These are phyloP conservation scores for Suillus luteus DNA, from an alignment of 768 basidiomycete species.

Conservation along the genomic window DNA sequence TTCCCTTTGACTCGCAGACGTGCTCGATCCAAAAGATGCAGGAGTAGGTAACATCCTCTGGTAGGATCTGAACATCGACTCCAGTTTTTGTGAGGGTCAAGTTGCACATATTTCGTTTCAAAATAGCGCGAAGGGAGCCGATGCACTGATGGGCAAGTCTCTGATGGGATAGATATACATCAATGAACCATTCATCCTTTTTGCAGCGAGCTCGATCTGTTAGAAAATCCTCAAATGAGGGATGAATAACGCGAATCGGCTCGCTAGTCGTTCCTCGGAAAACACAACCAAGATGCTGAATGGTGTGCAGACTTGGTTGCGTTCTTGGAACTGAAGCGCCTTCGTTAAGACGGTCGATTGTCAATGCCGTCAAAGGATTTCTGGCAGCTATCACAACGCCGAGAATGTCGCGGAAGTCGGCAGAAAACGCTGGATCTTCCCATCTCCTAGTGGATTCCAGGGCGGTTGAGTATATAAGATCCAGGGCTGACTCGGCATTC, in stretches of 20 bases:
- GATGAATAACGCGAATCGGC: conserved; percentile 35
- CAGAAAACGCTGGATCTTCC: conserved; percentile 30
- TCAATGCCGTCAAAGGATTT: conserved; percentile 27
- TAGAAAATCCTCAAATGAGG: conserved; percentile 38
- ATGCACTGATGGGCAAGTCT: conserved; percentile 30
- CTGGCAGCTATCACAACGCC: conserved; percentile 32
- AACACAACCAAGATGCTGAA: conserved; percentile 28
- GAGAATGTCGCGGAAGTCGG: conserved; percentile 35
- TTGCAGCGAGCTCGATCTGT: conserved; percentile 32
- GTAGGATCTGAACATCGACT: conserved; percentile 20
- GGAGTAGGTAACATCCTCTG: conserved; percentile 30
- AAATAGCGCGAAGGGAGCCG: conserved; percentile 13
- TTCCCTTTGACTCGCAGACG: conserved; percentile 18
- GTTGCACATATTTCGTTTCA: conserved; percentile 31
- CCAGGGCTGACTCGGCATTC: conserved; percentile 31
- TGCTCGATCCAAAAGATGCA: conserved; percentile 33
- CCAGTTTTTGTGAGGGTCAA: conserved; percentile 22
- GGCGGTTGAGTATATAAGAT: conserved; percentile 33
- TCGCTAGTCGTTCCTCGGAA: conserved; percentile 29
- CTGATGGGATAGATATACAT: conserved; percentile 24
- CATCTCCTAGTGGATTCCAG: conserved; percentile 34
- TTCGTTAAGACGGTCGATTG: conserved; percentile 31
- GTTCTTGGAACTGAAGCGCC: conserved; percentile 14
- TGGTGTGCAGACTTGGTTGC: conserved; percentile 33
- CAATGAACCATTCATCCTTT: conserved; percentile 32